Evolutionary conservation across 352 stramenopile species (phyloP).

Genomic region (Blastocystis sp.): DNA sequence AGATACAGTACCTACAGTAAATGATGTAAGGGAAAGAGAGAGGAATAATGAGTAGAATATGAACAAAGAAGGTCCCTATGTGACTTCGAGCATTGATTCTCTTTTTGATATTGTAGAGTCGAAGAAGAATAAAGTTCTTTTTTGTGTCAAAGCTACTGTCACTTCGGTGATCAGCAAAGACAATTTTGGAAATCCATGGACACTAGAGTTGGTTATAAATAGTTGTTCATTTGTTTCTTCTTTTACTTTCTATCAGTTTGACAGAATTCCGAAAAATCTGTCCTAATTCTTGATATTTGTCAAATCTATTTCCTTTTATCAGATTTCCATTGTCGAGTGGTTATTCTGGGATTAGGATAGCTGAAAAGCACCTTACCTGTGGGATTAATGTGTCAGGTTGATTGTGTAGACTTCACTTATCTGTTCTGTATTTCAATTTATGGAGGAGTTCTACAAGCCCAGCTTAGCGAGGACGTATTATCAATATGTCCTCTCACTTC

Average conservation of each 20-base stretch:
- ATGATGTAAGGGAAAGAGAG: background rate
- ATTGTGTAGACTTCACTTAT: too few species aligned
- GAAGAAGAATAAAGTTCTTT: background rate
- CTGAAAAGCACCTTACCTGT: too few species aligned
- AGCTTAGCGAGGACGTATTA: constrained; percentile 11
- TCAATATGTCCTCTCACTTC: background rate
- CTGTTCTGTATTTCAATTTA: background rate
- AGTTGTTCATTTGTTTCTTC: constrained; percentile 9
- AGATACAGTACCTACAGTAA: constrained; percentile 20
- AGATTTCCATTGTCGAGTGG: background rate
- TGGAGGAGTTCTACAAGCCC: constrained; percentile 38
- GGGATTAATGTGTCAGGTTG: too few species aligned
- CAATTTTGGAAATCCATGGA: constrained; percentile 54
- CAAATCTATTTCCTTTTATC: background rate
- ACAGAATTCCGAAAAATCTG: background rate
- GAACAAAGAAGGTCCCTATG: constrained; percentile 49
- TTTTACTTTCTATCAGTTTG: background rate
- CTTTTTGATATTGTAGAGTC: constrained; percentile 16
- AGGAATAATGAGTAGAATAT: background rate
- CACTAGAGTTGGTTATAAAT: constrained; percentile 31
- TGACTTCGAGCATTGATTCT: constrained; percentile 21
- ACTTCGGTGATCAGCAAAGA: constrained; percentile 50
- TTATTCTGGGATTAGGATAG: too few species aligned
- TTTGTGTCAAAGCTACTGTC: constrained; percentile 55
- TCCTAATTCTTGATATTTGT: background rate